Conservation (phyloP, 176 grass and related monocot species). For the Oryza glaberrima region DNA sequence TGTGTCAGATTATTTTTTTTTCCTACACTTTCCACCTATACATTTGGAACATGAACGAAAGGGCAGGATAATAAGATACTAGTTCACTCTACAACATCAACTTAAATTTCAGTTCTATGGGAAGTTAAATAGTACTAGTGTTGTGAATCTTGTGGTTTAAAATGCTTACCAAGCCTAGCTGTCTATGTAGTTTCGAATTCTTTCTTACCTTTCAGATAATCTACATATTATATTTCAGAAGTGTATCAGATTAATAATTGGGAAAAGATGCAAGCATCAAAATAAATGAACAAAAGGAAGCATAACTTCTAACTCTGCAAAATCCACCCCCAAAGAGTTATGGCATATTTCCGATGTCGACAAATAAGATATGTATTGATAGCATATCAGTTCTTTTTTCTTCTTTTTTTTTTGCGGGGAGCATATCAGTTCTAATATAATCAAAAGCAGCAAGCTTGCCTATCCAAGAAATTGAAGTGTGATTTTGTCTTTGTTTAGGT, state of each 20-base stretch:
- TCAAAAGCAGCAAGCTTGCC: neutral
- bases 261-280: neutral
- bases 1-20: neutral
- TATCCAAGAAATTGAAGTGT: constrained; percentile 13
- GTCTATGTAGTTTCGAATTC: constrained; percentile 12
- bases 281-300: constrained; percentile 22
- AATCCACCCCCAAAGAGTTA: neutral
- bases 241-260: constrained; percentile 11
- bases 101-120: neutral
- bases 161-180: constrained; percentile 8
- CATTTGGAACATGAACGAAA: no score
- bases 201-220: neutral
- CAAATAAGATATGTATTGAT: neutral
- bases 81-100: neutral
- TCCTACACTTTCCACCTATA: neutral
- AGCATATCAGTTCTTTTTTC: neutral
- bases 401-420: no score
- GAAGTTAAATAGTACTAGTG: neutral
- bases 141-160: neutral
- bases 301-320: neutral
- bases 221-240: neutral
- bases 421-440: neutral
- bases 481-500: constrained; percentile 18
- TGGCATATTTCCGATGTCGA: neutral
- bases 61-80: neutral